Conservation (phyloP, 805 yeast species). For the Pichia nanzhaoensis region DNA sequence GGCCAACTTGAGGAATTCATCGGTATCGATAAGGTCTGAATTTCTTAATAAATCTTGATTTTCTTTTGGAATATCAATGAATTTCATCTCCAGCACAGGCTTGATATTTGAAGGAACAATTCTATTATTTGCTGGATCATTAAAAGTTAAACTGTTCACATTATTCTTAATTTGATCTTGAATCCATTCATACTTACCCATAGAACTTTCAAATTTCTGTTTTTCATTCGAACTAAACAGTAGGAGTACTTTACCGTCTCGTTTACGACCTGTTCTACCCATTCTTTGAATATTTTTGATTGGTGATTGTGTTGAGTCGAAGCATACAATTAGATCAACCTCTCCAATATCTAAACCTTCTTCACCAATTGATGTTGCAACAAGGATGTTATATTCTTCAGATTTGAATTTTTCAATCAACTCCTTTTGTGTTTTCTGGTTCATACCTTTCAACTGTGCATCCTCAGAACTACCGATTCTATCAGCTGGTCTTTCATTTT, state of each 20-base stretch:
- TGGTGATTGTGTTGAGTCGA: constrained; percentile 89
- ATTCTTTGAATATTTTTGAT: constrained; percentile 89
- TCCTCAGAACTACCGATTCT: constrained; percentile 61
- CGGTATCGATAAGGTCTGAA: constrained; percentile 42
- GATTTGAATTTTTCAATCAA: constrained; percentile 65
- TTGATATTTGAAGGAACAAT: constrained; percentile 53
- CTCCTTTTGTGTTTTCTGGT: constrained; percentile 79
- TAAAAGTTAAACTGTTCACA: constrained; percentile 16
- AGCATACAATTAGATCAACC: constrained; percentile 89
- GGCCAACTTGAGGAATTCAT: constrained; percentile 58
- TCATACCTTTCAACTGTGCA: constrained; percentile 82
- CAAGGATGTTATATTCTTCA: constrained; percentile 72
- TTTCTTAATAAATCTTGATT: constrained; percentile 46
- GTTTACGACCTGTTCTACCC: constrained; percentile 97
- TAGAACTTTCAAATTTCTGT: constrained; percentile 71
- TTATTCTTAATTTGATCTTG: constrained; percentile 56
- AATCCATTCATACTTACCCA: constrained; percentile 73
- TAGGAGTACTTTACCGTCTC: constrained; percentile 77
- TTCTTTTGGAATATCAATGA: constrained; percentile 65
- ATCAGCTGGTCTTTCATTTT: constrained; percentile 21
- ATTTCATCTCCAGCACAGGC: constrained; percentile 52
- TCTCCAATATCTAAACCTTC: constrained; percentile 98
- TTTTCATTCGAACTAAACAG: constrained; percentile 75
- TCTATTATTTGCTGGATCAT: constrained; percentile 40
- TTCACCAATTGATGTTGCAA: constrained; percentile 96